Base-by-base conservation (phyloP, 225 moss, liverwort and hornwort genomes). In the Straminergon stramineum region DNA sequence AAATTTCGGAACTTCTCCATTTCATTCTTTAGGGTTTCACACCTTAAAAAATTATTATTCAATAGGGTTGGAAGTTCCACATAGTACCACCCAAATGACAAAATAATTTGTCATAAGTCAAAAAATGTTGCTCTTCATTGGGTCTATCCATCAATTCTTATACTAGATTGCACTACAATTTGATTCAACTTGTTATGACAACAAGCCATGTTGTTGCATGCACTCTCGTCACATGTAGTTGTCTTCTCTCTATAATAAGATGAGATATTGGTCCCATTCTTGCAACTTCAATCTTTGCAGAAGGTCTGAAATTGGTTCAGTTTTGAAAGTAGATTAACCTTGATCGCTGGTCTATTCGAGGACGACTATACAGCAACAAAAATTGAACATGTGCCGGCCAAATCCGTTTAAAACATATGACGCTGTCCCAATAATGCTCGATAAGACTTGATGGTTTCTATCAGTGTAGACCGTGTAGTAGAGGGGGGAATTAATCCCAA, bases 61-160 rank as follows among this genome's bases (percentile, higher is more conserved):
- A 53, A 55, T 0, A 53, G 0, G 55, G 5, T 9, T 35, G 3
- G 9, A 56, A 56, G 4, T 24, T 55, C 4, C 0, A 0, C 21
- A 21, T 21, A 52, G 21, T 19, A 51, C 48, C 48, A 75, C 51
- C 7, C 23, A 55, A 34, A 53, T 4, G 15, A 14, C 22, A 35
- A 76, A 30, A 11, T 21, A 53, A 5, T 21, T 52, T 55, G 23
- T 55, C 21, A 55, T 8, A 55, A 35, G 35, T 15, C 14, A 53
- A 53, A 5, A 35, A 35, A 53, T 22, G 24, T 7, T 13, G 30
- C 4, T 55, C 37, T n/a, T 31, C 8, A 30, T 8, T 53, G 5
- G 0, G 3, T 8, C 5, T 35, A 13, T 9, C 8, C 79, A n/a
- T n/a, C 56, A 79, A 80, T 57, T 80, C 5, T 58, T n/a, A 11